Conservation (phyloP, 805 yeast species). For the Wickerhamomyces queroliae region DNA sequence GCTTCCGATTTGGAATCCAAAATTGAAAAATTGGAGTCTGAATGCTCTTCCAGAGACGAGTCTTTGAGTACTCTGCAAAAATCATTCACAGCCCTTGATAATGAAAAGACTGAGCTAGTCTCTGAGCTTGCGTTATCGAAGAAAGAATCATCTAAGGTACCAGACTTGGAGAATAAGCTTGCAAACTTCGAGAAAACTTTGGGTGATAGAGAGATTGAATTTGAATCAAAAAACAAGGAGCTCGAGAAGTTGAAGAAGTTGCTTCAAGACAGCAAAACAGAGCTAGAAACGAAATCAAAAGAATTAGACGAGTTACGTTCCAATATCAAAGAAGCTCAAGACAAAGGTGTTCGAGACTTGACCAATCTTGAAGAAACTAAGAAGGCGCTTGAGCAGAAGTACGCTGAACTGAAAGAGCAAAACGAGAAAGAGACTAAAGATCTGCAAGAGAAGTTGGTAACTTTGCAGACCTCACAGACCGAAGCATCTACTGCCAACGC, state of each 20-base stretch:
- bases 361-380: neutral
- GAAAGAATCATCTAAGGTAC: neutral
- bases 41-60: constrained; percentile 1
- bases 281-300: no score
- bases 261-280: no score
- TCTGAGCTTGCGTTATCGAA: neutral
- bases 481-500: neutral
- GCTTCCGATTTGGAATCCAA: constrained; percentile 12
- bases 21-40: constrained; percentile 4
- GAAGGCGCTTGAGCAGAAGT: neutral
- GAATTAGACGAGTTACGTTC: no score
- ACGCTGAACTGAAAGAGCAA: constrained; percentile 6
- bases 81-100: neutral
- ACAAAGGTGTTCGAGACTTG: no score
- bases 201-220: neutral
- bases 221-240: neutral
- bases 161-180: neutral
- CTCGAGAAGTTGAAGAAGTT: no score
- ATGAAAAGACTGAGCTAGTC: neutral
- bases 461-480: no score
- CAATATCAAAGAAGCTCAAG: no score
- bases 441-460: neutral
- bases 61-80: neutral
- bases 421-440: constrained; percentile 4
- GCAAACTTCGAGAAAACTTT: neutral